A percentile compares a stretch with the other conserved stretches of the same genome.
Evolutionary conservation across 2,329 filamentous ascomycete genomes (phyloP).

Genomic region (Corynespora cassiicola): DNA sequence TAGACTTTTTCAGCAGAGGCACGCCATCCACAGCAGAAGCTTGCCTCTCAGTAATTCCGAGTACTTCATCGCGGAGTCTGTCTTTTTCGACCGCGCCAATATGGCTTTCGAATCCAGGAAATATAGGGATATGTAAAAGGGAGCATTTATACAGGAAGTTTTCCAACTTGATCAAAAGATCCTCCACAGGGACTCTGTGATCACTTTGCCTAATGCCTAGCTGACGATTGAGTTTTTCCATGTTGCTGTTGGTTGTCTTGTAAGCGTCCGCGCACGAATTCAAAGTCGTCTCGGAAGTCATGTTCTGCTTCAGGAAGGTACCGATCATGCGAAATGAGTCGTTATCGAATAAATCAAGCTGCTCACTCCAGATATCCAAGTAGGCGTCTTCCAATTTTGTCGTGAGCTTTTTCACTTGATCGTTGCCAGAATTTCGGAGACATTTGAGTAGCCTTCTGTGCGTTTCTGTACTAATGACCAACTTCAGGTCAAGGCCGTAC

Average conservation of each 20-base stretch:
- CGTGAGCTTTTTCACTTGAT: not conserved
- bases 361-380: not conserved
- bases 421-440: not conserved
- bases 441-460: not conserved
- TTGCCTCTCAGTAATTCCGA: constrained; percentile 1
- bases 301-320: not conserved
- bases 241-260: no score
- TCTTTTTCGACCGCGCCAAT: not conserved
- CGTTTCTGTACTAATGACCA: not conserved
- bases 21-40: not conserved
- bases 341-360: not conserved
- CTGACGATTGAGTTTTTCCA: no score
- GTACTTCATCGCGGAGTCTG: not conserved
- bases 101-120: not conserved
- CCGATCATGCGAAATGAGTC: not conserved
- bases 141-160: no score
- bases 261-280: not conserved
- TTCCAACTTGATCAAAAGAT: no score
- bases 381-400: not conserved
- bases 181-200: no score
- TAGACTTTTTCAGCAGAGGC: not conserved
- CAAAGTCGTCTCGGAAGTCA: not conserved
- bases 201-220: no score
- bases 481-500: constrained; percentile 2
- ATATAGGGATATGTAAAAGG: no score